Conservation (phyloP, 2,329 filamentous ascomycete species). For the Xylaria polymorpha region DNA sequence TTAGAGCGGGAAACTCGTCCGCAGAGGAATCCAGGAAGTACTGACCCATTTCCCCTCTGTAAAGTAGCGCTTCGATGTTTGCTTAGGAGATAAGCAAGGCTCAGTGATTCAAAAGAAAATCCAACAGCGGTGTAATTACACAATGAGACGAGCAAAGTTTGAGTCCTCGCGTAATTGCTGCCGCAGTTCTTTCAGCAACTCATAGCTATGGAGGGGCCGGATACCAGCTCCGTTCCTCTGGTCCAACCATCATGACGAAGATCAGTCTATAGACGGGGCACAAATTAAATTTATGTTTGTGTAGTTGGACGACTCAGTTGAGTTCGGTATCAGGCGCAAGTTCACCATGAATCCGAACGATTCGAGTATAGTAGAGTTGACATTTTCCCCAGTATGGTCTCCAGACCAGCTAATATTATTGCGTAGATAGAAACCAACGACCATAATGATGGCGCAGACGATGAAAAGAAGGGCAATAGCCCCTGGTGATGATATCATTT, state of each 20-base stretch:
- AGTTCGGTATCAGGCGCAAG: background rate
- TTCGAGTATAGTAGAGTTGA: slow-evolving; percentile 1
- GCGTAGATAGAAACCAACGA: too few species aligned
- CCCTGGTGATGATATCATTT: background rate
- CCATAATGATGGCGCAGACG: background rate
- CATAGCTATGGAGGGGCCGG: background rate
- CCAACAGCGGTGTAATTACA: background rate
- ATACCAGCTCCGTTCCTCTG: background rate
- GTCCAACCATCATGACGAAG: background rate
- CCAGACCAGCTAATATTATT: background rate
- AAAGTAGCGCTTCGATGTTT: background rate
- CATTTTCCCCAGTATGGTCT: background rate
- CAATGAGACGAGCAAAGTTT: too few species aligned
- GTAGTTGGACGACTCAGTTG: background rate
- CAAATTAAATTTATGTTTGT: background rate
- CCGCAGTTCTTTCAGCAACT: background rate
- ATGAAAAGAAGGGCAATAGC: background rate
- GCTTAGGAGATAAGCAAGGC: background rate
- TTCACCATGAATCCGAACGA: background rate
- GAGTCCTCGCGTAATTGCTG: background rate
- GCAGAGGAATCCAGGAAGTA: background rate
- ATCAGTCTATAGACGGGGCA: background rate
- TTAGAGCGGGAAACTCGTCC: background rate
- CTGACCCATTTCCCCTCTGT: background rate
- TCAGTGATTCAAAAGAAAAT: background rate